phyloP scores from a whole-genome alignment of 306 rosid genomes.

The Sesbania bispinosa region DNA sequence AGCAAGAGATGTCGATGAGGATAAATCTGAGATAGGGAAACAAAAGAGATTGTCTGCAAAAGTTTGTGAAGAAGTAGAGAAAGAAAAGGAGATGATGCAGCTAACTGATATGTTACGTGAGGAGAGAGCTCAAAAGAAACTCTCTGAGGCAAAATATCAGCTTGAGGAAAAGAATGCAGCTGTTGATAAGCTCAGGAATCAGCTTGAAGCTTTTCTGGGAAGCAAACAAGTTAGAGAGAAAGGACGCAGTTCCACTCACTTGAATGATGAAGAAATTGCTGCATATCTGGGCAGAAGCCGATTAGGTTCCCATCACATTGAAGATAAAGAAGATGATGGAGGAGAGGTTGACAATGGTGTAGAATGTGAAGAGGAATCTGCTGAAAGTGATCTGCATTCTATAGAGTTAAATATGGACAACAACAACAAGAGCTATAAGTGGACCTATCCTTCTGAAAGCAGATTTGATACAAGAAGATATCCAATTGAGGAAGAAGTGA shows the following conservation, averaged over 20 bases:
- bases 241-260: slow-evolving; percentile 50
- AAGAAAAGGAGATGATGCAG: slow-evolving; percentile 79
- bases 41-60: slow-evolving; percentile 52
- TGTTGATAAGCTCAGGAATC: slow-evolving; percentile 78
- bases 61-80: slow-evolving; percentile 60
- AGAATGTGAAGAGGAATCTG: slow-evolving; percentile 74
- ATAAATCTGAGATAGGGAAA: slow-evolving; percentile 58
- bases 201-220: slow-evolving; percentile 86
- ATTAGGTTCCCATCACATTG: slow-evolving; percentile 44
- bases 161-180: slow-evolving; percentile 74
- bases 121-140: slow-evolving; percentile 75
- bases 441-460: slow-evolving; percentile 57
- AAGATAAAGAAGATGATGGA: slow-evolving; percentile 60
- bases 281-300: slow-evolving; percentile 59
- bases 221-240: slow-evolving; percentile 64
- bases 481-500: slow-evolving; percentile 51
- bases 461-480: slow-evolving; percentile 57
- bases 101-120: slow-evolving; percentile 59
- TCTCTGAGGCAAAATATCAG: slow-evolving; percentile 69
- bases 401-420: slow-evolving; percentile 89
- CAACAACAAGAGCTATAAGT: slow-evolving; percentile 64
- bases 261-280: slow-evolving; percentile 60
- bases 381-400: slow-evolving; percentile 91
- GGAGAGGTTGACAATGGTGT: slow-evolving; percentile 80
- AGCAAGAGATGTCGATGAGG: slow-evolving; percentile 69